Evolutionary conservation across 2,329 filamentous ascomycete genomes (phyloP).

Genomic region (Calonectria multiphialidica): DNA sequence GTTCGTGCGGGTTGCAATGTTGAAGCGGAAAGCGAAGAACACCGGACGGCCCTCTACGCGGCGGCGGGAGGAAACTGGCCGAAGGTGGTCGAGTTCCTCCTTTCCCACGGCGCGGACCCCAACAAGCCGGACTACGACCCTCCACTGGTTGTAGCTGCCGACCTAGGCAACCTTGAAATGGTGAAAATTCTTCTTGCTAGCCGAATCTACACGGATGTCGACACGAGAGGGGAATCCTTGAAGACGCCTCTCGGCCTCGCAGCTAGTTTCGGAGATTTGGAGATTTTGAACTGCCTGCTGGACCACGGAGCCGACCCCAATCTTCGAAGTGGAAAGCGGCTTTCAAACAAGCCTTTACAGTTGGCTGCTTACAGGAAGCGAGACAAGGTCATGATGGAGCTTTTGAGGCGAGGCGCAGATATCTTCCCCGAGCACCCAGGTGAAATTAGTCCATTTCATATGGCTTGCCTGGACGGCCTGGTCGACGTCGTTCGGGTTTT

Average conservation of each 20-base stretch:
- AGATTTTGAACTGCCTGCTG: conserved; percentile 30
- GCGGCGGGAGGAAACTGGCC: conserved; percentile 19
- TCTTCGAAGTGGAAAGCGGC: conserved; percentile 17
- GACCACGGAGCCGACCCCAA: conserved; percentile 37
- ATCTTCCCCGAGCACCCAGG: conserved; percentile 16
- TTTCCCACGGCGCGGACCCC: conserved; percentile 27
- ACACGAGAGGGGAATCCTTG: conserved; percentile 19
- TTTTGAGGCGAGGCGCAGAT: conserved; percentile 32
- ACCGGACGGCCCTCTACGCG: conserved; percentile 25
- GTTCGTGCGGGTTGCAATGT: conserved; percentile 30
- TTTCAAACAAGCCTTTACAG: conserved; percentile 27
- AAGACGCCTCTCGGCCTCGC: conserved; percentile 32
- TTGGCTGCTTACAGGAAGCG: conserved; percentile 13
- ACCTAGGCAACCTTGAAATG: conserved; percentile 26
- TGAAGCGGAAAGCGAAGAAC: conserved; percentile 14
- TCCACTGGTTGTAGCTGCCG: conserved; percentile 28
- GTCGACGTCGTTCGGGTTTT: conserved; percentile 23
- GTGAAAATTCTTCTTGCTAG: conserved; percentile 21
- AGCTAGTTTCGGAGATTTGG: conserved; percentile 10
- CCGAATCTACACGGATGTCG: conserved; percentile 11
- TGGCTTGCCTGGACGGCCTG: conserved; percentile 20
- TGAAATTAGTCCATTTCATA: conserved; percentile 29
- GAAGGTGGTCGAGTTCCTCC: conserved; percentile 26
- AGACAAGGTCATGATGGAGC: conserved; percentile 21
- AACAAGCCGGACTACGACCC: conserved; percentile 24